Conservation (phyloP, 805 yeast genomes). For the Myxozyma neglecta region DNA sequence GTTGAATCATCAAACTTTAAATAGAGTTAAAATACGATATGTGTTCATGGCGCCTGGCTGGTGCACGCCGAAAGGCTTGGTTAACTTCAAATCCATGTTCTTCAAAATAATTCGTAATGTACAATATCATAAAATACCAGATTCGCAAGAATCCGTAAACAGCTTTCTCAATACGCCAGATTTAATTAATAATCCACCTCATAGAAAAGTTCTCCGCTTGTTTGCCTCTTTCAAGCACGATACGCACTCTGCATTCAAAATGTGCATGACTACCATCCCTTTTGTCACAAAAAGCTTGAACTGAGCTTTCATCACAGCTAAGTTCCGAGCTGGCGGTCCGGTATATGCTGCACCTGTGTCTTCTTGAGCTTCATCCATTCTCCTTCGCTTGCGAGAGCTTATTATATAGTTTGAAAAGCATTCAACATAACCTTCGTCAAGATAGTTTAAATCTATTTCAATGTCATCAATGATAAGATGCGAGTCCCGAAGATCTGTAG, state of each 20-base stretch:
- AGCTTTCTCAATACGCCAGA: neutral
- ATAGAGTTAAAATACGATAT: too few species aligned
- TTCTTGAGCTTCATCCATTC: neutral
- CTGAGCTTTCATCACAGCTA: conserved; percentile 12
- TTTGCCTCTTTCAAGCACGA: conserved; percentile 10
- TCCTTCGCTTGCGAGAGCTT: neutral
- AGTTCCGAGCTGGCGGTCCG: neutral
- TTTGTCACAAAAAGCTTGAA: conserved; percentile 3
- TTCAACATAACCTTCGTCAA: conserved; percentile 14
- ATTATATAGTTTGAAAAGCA: neutral
- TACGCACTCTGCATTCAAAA: conserved; percentile 7
- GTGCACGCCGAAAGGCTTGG: too few species aligned
- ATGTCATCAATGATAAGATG: conserved; percentile 1
- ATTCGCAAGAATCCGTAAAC: neutral
- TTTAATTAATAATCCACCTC: neutral
- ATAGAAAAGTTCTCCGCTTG: conserved; percentile 8
- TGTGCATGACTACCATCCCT: conserved; percentile 4
- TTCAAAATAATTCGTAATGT: too few species aligned
- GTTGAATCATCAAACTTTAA: too few species aligned
- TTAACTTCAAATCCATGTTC: too few species aligned
- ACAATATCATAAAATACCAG: neutral
- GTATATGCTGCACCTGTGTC: neutral
- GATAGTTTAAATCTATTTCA: neutral
- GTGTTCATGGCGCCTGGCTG: too few species aligned
- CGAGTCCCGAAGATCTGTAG: conserved; percentile 10